Conservation (phyloP, 2,329 filamentous ascomycete species). For the Pseudopyrenochaeta lycopersici region DNA sequence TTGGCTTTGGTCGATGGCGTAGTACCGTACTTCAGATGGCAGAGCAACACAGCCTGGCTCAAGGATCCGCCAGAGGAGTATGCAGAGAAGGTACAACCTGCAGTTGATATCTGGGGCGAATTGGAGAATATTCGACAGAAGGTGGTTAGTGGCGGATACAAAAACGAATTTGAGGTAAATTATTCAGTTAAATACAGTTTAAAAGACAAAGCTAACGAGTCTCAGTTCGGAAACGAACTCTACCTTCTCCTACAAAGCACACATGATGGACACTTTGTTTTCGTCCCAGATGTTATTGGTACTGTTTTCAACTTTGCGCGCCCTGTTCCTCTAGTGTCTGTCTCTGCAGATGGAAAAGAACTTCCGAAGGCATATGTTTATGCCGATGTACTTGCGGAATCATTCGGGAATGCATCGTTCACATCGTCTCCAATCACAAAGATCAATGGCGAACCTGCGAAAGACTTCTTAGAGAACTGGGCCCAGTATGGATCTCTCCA, state of each 20-base stretch:
- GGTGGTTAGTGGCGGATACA: conserved; percentile 47
- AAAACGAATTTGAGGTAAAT: conserved; percentile 52
- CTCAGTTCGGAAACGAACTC: conserved; percentile 43
- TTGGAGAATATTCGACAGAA: conserved; percentile 52
- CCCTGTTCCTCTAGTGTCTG: conserved; percentile 63
- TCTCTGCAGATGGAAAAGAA: conserved; percentile 61
- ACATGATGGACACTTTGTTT: conserved; percentile 72
- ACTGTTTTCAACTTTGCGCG: conserved; percentile 62
- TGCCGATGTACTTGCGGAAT: conserved; percentile 55
- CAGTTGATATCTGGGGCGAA: conserved; percentile 53
- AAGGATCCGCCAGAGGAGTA: conserved; percentile 58
- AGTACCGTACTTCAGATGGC: conserved; percentile 58
- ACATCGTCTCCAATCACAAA: conserved; percentile 60
- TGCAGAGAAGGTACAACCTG: conserved; percentile 54
- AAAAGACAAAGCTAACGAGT: conserved; percentile 9
- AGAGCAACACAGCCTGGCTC: conserved; percentile 55
- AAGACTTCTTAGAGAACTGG: conserved; percentile 59
- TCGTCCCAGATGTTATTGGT: conserved; percentile 63
- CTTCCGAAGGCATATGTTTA: conserved; percentile 67
- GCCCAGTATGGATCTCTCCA: conserved; percentile 60
- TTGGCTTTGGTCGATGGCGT: conserved; percentile 53
- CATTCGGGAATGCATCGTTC: conserved; percentile 52
- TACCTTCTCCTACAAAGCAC: conserved; percentile 59
- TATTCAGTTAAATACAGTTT: neutral
- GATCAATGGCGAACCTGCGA: conserved; percentile 67